Conservation (phyloP, 2,329 filamentous ascomycete genomes). For the Plectosphaerella plurivora region DNA sequence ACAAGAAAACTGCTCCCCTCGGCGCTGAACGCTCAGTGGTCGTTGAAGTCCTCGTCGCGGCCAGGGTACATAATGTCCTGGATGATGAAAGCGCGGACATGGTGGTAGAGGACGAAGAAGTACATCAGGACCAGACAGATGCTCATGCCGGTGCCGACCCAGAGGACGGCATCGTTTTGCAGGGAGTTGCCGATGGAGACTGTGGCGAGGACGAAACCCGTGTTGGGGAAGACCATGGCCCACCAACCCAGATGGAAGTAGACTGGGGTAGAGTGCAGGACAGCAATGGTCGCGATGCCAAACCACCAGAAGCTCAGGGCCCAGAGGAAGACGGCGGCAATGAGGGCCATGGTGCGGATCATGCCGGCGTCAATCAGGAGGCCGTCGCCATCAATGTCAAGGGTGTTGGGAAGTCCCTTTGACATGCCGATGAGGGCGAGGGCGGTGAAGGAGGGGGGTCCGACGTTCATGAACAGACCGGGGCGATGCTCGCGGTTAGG, state of each 20-base stretch:
- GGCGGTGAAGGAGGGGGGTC: constrained; percentile 67
- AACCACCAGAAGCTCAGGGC: constrained; percentile 58
- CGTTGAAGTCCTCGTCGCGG: constrained; percentile 48
- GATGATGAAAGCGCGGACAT: constrained; percentile 41
- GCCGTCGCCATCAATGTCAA: constrained; percentile 38
- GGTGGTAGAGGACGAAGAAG: constrained; percentile 36
- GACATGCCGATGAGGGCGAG: constrained; percentile 67
- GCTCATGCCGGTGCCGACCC: constrained; percentile 46
- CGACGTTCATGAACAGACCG: constrained; percentile 73
- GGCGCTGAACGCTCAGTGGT: constrained; percentile 25
- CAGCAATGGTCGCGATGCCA: constrained; percentile 29
- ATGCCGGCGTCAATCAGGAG: constrained; percentile 34
- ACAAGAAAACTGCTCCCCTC: too few relatives aligned
- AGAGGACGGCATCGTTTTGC: constrained; percentile 36
- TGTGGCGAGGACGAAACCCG: constrained; percentile 53
- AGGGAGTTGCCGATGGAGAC: constrained; percentile 49
- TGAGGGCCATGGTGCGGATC: constrained; percentile 40
- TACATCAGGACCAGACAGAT: constrained; percentile 37
- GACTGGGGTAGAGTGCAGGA: constrained; percentile 33
- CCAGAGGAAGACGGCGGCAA: constrained; percentile 59
- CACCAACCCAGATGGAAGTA: constrained; percentile 60
- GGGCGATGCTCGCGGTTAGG: constrained; percentile 61
- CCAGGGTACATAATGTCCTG: constrained; percentile 54
- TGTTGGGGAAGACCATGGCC: constrained; percentile 60
- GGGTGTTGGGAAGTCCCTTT: constrained; percentile 42